Evolutionary conservation across 2,329 filamentous ascomycete species (phyloP), one percentile per base, ranked within the genome.

Genomic region (Sphaceloma murrayae): DNA sequence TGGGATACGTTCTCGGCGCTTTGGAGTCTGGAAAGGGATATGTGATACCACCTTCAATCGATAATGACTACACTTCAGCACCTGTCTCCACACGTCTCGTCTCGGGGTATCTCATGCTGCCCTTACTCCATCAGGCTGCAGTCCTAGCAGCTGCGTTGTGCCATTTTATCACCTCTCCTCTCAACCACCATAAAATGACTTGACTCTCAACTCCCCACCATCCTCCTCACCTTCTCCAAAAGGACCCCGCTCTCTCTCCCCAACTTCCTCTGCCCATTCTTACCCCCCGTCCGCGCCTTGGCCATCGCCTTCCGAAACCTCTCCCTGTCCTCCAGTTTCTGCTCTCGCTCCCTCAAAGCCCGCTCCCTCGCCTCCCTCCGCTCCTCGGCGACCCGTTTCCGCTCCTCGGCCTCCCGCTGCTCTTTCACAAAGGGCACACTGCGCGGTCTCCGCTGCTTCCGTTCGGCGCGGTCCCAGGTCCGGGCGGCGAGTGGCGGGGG

Each of bases 241-340:
- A 94, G 55, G 27, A 89, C 71, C 24, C 73, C 74, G 54, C 86
- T 88, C 68, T 94, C 86, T 49, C 85, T 73, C 1, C 87, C 87
- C 36, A 94, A 62, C 65, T 85, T 88, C 61, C 82, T 75, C 65
- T 83, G 80, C 8, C 85, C 85, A 60, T 82, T 75, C 54, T 70
- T 61, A 26, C 80, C 77, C 9, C 76, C 77, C 26, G 67, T 68
- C 53, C 68, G 67, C 5, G 77, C 77, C 58, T 75, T 77, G 0
- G 70, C 66, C 75, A 82, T 80, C 1, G 72, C 72, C 53, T 71
- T 72, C 34, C 80, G 70, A 42, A 88, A 85, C 60, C 80, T 82
- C 51, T 82, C 80, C 61, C 85, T 76, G 51, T 80, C 77, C 53
- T 74, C 77, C 1, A 65, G 51, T 49, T 66, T 70, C 43, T 55